These are phyloP conservation scores for Puccinia hordei DNA, from an alignment of 1,284 basidiomycete genomes.

Conservation along the genomic window DNA sequence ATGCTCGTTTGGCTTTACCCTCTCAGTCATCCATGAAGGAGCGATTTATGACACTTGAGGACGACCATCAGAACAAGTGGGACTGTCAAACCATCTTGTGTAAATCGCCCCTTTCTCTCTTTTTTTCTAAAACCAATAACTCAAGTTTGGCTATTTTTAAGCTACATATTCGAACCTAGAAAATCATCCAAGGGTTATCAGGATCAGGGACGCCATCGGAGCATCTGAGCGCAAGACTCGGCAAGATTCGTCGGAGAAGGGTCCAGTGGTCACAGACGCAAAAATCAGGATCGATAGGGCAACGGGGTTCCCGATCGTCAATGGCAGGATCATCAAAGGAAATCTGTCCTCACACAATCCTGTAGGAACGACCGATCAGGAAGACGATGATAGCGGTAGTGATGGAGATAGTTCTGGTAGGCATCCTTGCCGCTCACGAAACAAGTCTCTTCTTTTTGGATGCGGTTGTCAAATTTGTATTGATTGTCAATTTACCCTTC, in stretches of 20 bases:
- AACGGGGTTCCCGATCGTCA: conserved; percentile 72
- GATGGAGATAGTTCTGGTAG: conserved; percentile 18
- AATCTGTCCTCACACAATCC: not conserved
- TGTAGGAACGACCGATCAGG: conserved; percentile 22
- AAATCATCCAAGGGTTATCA: conserved; percentile 85
- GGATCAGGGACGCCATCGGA: conserved; percentile 60
- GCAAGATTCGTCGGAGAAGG: conserved; percentile 55
- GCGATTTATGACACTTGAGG: not conserved
- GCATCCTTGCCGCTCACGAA: too few relatives aligned
- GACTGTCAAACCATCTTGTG: conserved; percentile 91
- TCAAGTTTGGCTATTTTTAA: conserved; percentile 58
- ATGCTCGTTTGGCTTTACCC: conserved; percentile 53
- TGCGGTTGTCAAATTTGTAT: not conserved
- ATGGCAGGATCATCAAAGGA: conserved; percentile 55
- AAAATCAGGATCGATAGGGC: conserved; percentile 72
- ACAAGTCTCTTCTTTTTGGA: not conserved
- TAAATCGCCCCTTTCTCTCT: conserved; percentile 57
- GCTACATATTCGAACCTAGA: conserved; percentile 93
- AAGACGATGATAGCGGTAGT: conserved; percentile 52
- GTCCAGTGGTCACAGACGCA: conserved; percentile 65
- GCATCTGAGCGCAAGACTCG: not conserved
- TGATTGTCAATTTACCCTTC: too few relatives aligned
- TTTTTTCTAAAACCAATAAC: not conserved
- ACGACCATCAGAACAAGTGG: conserved; percentile 73
- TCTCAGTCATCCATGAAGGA: not conserved